phyloP scores from a whole-genome alignment of 1,284 basidiomycete genomes.

The Microbotryomycetes sp. region DNA sequence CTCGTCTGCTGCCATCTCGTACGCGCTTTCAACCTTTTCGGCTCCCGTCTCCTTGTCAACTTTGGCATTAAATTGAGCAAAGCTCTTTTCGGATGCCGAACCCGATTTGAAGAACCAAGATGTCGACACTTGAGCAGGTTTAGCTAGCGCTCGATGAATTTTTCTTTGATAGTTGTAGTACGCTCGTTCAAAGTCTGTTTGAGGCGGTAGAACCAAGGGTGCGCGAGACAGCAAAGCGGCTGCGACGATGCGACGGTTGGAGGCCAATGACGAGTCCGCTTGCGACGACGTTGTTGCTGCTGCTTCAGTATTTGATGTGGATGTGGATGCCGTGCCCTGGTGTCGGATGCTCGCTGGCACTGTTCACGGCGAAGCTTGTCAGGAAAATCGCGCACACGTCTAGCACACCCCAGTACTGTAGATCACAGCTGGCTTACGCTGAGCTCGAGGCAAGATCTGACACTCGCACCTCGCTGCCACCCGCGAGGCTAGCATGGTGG shows the following conservation, averaged over 20 bases:
- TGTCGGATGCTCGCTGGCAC: no score
- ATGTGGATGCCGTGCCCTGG: not conserved
- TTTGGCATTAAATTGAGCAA: constrained; percentile 41
- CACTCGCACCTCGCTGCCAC: not conserved
- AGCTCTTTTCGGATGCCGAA: constrained; percentile 74
- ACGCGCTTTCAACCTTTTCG: constrained; percentile 49
- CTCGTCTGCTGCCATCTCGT: constrained; percentile 44
- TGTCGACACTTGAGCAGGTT: constrained; percentile 66
- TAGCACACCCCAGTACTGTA: not conserved
- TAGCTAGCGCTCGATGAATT: constrained; percentile 75
- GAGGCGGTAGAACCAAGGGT: constrained; percentile 30
- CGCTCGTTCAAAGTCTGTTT: constrained; percentile 63
- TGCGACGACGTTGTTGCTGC: not conserved
- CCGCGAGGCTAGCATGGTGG: not conserved
- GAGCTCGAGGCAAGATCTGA: not conserved
- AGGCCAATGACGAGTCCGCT: not conserved
- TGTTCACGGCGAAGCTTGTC: no score
- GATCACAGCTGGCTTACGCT: not conserved
- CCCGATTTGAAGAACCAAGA: constrained; percentile 96
- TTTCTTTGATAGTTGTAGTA: constrained; percentile 81
- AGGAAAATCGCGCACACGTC: no score
- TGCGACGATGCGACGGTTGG: constrained; percentile 33
- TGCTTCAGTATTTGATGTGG: no score
- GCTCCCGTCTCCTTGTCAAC: constrained; percentile 35
- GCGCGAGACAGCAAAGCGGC: constrained; percentile 35